Evolutionary conservation across 192 early-diverging fungal genomes (phyloP), one percentile per base, ranked within the genome.

Genomic region (Entrophospora sp.): DNA sequence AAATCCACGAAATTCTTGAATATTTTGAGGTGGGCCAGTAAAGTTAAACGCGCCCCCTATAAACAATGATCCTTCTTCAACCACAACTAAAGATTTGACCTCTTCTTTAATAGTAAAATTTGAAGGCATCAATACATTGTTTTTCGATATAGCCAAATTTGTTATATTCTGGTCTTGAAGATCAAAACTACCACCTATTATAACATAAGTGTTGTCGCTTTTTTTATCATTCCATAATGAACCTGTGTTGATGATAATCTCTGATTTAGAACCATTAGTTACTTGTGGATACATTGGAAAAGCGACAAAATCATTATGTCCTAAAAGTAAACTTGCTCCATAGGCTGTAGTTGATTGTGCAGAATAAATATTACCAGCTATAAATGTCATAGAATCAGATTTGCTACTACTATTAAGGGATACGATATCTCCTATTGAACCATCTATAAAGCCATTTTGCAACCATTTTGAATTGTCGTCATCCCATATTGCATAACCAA

Each of bases 31-130:
- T n/a, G 67, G 67, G 6, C 67, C 56, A 42, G 69, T 74, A 28
- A n/a, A n/a, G n/a, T n/a, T n/a, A n/a, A 83, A 77, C 16, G 64
- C 64, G 22, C 86, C 83, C 43, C 83, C 83, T 28, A 85, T 74
- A 56, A 81, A 82, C 37, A 87, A 73, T 37, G 76, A 42, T n/a
- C n/a, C n/a, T 58, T 83, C 73, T 31, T 82, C 70, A 22, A 74
- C 71, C 7, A 81, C 72, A 37, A 71, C 72, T 36, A 88, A 63
- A 7, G 72, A 55, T 64, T 71, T 73, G 14, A 88, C 73, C 37
- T 79, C 70, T 28, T 82, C 85, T 46, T 71, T 42, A 18, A 81
- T 45, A 16, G 56, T 66, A 24, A 55, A 62, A 3, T 75, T 35
- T 20, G 56, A 18, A 2, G 30, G 14, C 7, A 86, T 56, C 78